Evolutionary conservation across 257 asterid species (phyloP).

Genomic region (Lycium barbarum): DNA sequence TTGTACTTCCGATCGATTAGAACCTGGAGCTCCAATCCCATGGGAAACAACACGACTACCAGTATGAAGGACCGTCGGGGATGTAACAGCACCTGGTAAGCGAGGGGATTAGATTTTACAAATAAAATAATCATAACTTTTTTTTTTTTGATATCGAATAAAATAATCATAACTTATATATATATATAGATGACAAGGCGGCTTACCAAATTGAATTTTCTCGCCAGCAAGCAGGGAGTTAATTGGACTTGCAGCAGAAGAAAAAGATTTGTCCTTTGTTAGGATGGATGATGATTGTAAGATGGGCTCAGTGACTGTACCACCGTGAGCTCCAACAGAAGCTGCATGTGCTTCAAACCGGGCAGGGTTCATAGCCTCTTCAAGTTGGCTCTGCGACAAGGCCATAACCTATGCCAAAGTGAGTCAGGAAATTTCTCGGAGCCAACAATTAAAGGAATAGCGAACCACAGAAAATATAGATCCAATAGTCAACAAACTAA

Average conservation of each 20-base stretch:
- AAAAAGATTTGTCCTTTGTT: slow-evolving; percentile 66
- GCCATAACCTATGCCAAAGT: slow-evolving; percentile 75
- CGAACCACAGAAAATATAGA: background rate
- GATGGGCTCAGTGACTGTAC: slow-evolving; percentile 57
- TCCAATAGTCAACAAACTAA: slow-evolving; percentile 6
- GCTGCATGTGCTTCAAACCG: slow-evolving; percentile 63
- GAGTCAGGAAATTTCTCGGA: slow-evolving; percentile 22
- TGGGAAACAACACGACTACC: slow-evolving; percentile 62
- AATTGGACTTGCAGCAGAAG: slow-evolving; percentile 81
- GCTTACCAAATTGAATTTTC: slow-evolving; percentile 91
- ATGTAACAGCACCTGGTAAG: slow-evolving; percentile 88
- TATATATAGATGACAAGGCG: slow-evolving; percentile 8
- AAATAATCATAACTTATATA: slow-evolving; percentile 18
- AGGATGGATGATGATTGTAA: slow-evolving; percentile 63
- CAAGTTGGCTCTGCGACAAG: slow-evolving; percentile 87
- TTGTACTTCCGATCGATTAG: slow-evolving; percentile 74
- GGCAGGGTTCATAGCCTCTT: slow-evolving; percentile 88
- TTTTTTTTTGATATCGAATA: too few species aligned
- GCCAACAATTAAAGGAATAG: background rate
- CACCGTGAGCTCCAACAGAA: slow-evolving; percentile 70
- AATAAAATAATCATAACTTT: background rate
- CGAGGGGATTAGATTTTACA: background rate
- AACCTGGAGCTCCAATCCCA: slow-evolving; percentile 87
- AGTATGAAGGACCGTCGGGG: slow-evolving; percentile 83
- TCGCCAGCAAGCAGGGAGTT: slow-evolving; percentile 96